Evolutionary conservation across 768 basidiomycete species (phyloP), one percentile per base, ranked within the genome.

Genomic region (Sutorius australiensis): DNA sequence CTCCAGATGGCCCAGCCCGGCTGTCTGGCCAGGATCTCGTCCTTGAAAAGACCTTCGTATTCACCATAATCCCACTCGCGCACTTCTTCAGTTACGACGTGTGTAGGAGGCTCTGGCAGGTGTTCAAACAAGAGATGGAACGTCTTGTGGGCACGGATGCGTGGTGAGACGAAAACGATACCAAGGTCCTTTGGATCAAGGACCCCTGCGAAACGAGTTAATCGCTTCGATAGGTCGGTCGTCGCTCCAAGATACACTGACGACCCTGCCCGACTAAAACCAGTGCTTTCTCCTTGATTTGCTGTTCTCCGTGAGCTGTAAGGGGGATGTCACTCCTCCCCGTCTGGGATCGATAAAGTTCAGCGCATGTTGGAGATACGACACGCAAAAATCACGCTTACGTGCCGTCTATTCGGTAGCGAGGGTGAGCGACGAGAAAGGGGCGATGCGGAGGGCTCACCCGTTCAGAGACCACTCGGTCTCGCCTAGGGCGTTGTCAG

Each of bases 401-500:
- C 86, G 67, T 87, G 86, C 56, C 86, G 80, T 61, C 86, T 87
- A 56, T 44, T 21, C 19, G 12, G 38, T 37, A 28, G 37, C 34
- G 55, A 47, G 49, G 49, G 52, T 61, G 32, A 47, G 36, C 40
- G 46, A 33, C 36, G 1, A 5, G 45, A 30, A 9, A 1, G 19
- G 5, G 4, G 14, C 47, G 32, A 43, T 40, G 9, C 33, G 19
- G 32, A 46, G 27, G 50, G 14, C 81, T 67, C 51, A 86, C 82
- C 92, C 93, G 61, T 88, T 93, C 40, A 87, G 63, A 16, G 90
- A 91, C 93, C 94, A 98, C 67, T 95, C 94, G 2, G 95, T 98
- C 75, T 97, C 89, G 31, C 92, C 89, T 92, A 49, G 19, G 19
- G 17, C 0, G 14, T 34, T 3, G 51, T 67, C 46, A 54, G 16